Conservation (phyloP, 495 filamentous ascomycete genomes). For the Aspergillus funiculosus region DNA sequence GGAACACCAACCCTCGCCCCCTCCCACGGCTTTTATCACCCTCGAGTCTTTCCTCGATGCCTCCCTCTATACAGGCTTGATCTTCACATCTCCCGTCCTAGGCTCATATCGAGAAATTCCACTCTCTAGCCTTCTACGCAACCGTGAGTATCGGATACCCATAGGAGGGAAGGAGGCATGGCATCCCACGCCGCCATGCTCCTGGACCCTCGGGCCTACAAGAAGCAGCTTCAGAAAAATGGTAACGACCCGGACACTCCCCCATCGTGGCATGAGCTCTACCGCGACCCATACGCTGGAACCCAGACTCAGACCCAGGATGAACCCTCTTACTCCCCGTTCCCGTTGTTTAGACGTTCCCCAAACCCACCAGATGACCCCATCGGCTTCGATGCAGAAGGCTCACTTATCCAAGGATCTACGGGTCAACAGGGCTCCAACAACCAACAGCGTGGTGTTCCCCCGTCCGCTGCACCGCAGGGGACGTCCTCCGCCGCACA, state of each 20-base stretch:
- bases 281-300: slow-evolving; percentile 1
- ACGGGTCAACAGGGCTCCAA: slow-evolving; percentile 19
- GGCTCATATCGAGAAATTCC: background rate
- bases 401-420: slow-evolving; percentile 25
- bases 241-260: slow-evolving; percentile 27
- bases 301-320: background rate
- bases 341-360: slow-evolving; percentile 11
- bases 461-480: slow-evolving; percentile 23
- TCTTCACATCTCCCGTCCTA: background rate
- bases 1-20: background rate
- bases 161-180: slow-evolving; percentile 26
- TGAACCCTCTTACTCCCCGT: slow-evolving; percentile 4
- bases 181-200: slow-evolving; percentile 42
- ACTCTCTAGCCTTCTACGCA: background rate
- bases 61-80: background rate
- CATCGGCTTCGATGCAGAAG: slow-evolving; percentile 14
- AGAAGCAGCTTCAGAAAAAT: slow-evolving; percentile 25
- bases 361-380: slow-evolving; percentile 17
- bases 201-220: slow-evolving; percentile 37
- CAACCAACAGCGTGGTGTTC: slow-evolving; percentile 10
- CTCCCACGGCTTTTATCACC: background rate
- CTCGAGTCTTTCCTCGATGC: slow-evolving; percentile 5
- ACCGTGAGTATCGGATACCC: slow-evolving; percentile 13
- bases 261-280: background rate
- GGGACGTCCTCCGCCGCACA: slow-evolving; percentile 26